Evolutionary conservation across 768 basidiomycete species (phyloP).

Genomic region (Ramaria sp.): DNA sequence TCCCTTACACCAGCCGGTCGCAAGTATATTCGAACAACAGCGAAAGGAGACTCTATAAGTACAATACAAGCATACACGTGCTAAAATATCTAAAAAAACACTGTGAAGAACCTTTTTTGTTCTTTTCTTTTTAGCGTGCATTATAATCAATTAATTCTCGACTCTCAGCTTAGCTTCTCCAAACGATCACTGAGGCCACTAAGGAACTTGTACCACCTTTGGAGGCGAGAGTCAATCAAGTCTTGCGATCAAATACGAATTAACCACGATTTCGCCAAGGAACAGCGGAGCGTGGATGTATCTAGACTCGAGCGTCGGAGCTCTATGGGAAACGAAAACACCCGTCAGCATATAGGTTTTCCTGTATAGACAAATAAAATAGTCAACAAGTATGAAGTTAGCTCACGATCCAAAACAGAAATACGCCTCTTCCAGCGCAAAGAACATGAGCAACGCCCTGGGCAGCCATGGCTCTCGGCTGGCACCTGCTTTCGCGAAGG

Average conservation of each 20-base stretch:
- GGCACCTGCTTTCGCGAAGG: conserved; percentile 15
- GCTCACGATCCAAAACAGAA: conserved; percentile 21
- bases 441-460: conserved; percentile 14
- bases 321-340: neutral
- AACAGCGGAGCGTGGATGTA: conserved; percentile 22
- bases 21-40: no score
- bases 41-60: no score
- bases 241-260: conserved; percentile 19
- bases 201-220: no score
- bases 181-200: no score
- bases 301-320: conserved; percentile 20
- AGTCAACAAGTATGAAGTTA: neutral
- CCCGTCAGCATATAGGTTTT: neutral
- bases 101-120: no score
- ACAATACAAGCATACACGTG: no score
- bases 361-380: no score
- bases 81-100: no score
- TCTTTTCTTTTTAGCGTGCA: no score
- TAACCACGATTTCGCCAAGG: conserved; percentile 18
- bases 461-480: conserved; percentile 15
- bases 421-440: conserved; percentile 17
- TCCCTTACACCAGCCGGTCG: no score
- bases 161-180: no score
- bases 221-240: conserved; percentile 14
- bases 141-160: no score